phyloP scores from a whole-genome alignment of 179 eudicot genomes.

The Spinacia oleracea region DNA sequence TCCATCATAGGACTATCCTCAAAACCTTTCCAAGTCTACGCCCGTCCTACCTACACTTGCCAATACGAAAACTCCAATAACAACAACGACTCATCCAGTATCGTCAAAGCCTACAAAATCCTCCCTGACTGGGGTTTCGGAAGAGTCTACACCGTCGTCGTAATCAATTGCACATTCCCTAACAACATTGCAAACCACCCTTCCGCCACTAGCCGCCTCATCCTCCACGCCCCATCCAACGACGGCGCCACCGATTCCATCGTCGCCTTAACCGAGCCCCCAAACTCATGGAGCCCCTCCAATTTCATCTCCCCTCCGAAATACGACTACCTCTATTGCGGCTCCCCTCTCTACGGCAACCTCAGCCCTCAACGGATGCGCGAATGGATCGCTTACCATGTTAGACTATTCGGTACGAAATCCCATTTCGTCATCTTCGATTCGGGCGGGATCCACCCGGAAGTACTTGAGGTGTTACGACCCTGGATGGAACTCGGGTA shows the following conservation, averaged over 20 bases:
- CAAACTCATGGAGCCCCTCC: constrained; percentile 33
- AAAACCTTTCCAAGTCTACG: constrained; percentile 53
- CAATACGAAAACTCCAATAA: constrained; percentile 33
- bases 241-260: constrained; percentile 32
- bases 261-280: constrained; percentile 47
- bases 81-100: neutral
- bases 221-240: constrained; percentile 22
- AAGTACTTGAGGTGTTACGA: constrained; percentile 45
- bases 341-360: constrained; percentile 58
- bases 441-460: constrained; percentile 55
- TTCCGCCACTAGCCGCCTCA: constrained; percentile 41
- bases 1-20: constrained; percentile 51
- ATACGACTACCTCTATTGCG: constrained; percentile 61
- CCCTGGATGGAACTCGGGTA: constrained; percentile 59
- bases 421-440: constrained; percentile 69
- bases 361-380: constrained; percentile 47
- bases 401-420: constrained; percentile 46
- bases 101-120: constrained; percentile 38
- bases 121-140: constrained; percentile 76
- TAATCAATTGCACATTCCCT: constrained; percentile 53
- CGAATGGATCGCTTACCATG: constrained; percentile 71
- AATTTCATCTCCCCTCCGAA: constrained; percentile 32
- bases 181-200: constrained; percentile 29
- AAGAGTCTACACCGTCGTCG: constrained; percentile 57
- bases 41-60: constrained; percentile 39